phyloP scores from a whole-genome alignment of 2,329 filamentous ascomycete species.

The Onygena corvina region DNA sequence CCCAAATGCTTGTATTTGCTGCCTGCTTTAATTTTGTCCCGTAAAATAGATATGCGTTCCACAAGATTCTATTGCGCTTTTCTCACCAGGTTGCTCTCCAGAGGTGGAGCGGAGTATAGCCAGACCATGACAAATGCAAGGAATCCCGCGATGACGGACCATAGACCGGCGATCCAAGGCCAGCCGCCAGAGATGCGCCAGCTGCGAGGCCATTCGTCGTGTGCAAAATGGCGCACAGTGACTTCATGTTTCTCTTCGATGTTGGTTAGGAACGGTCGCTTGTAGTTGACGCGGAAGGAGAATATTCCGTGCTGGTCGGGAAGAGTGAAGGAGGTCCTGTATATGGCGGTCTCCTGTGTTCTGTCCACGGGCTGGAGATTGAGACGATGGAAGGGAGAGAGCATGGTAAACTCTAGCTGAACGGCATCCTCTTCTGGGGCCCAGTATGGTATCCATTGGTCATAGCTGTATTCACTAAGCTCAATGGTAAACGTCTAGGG shows the following conservation, averaged over 20 bases:
- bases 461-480: constrained; percentile 68
- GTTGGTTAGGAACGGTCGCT: constrained; percentile 78
- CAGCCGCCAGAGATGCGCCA: constrained; percentile 82
- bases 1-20: neutral
- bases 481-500: constrained; percentile 71
- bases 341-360: constrained; percentile 59
- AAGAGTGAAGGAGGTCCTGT: constrained; percentile 61
- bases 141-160: constrained; percentile 72
- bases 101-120: constrained; percentile 59
- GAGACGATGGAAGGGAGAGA: constrained; percentile 91
- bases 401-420: constrained; percentile 97
- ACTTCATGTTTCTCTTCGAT: constrained; percentile 92
- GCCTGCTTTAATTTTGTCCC: neutral
- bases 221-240: constrained; percentile 88
- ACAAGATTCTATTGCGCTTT: constrained; percentile 12
- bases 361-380: constrained; percentile 49
- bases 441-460: constrained; percentile 62
- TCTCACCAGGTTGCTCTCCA: constrained; percentile 8
- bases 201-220: constrained; percentile 90
- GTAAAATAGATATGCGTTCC: neutral
- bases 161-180: constrained; percentile 88
- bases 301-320: constrained; percentile 99
- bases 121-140: constrained; percentile 74
- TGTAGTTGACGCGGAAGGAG: constrained; percentile 96
- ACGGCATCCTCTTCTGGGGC: constrained; percentile 58